Evolutionary conservation across 257 asterid species (phyloP).

Genomic region (Solanum commersonii): DNA sequence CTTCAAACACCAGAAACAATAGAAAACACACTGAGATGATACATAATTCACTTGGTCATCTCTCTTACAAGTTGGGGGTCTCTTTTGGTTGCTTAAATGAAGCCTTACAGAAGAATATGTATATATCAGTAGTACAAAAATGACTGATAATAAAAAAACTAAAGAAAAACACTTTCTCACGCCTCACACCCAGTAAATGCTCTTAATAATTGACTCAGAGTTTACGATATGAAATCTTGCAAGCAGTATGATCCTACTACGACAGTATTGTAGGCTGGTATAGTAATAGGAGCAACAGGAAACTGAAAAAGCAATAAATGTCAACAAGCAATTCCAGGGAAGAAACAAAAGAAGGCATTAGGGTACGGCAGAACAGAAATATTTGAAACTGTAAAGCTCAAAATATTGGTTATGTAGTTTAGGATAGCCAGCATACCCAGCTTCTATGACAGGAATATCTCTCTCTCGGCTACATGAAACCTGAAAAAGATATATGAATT

Average conservation of each 20-base stretch:
- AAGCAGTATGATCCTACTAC: background rate
- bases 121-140: background rate
- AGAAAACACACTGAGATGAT: background rate
- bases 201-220: background rate
- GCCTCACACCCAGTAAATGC: background rate
- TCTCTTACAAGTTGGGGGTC: background rate
- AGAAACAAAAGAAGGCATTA: background rate
- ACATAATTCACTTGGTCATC: background rate
- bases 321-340: background rate
- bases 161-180: background rate
- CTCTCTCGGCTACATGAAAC: slow-evolving; percentile 18
- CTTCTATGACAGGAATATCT: slow-evolving; percentile 15
- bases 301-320: background rate
- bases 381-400: background rate
- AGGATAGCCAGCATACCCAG: slow-evolving; percentile 19
- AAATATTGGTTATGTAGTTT: background rate
- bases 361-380: background rate
- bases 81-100: background rate
- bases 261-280: background rate
- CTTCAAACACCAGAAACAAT: background rate
- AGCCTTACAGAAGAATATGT: background rate
- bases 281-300: background rate
- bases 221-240: background rate
- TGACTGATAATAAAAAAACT: background rate
- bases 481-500: slow-evolving; percentile 7